Evolutionary conservation across 768 basidiomycete species (phyloP).

Genomic region (Suillus clintonianus): DNA sequence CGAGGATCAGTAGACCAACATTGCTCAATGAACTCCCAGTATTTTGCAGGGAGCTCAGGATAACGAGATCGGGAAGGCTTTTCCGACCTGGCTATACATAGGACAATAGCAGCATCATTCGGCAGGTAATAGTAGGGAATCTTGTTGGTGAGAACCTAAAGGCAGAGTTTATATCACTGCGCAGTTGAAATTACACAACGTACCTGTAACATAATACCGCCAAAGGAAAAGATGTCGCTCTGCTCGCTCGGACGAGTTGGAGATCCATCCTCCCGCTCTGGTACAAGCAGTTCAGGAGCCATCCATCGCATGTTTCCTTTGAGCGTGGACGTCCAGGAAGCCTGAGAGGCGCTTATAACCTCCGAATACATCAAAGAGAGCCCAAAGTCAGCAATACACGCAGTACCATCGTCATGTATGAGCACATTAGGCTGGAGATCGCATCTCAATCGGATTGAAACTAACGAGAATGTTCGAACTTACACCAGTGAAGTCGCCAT

Average conservation of each 20-base stretch:
- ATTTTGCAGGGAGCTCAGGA: not conserved
- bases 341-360: too few species aligned
- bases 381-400: slow-evolving; percentile 40
- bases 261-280: too few species aligned
- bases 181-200: slow-evolving; percentile 9
- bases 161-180: slow-evolving; percentile 14
- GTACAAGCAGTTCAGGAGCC: too few species aligned
- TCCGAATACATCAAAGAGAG: too few species aligned
- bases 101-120: not conserved
- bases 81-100: not conserved
- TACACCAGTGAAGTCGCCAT: too few species aligned
- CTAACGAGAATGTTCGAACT: not conserved
- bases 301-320: too few species aligned
- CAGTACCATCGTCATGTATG: slow-evolving; percentile 31
- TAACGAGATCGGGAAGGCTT: not conserved
- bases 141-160: not conserved
- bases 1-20: slow-evolving; percentile 27
- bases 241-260: slow-evolving; percentile 10
- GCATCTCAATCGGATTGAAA: not conserved
- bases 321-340: too few species aligned
- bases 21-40: not conserved
- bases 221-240: slow-evolving; percentile 48
- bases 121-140: not conserved
- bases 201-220: slow-evolving; percentile 32
- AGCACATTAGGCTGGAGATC: slow-evolving; percentile 35